Percentiles rank a stretch among this genome's conserved stretches.
These are phyloP conservation scores for Wakefieldia striispora DNA, from an alignment of 768 basidiomycete species.

Conservation along the genomic window DNA sequence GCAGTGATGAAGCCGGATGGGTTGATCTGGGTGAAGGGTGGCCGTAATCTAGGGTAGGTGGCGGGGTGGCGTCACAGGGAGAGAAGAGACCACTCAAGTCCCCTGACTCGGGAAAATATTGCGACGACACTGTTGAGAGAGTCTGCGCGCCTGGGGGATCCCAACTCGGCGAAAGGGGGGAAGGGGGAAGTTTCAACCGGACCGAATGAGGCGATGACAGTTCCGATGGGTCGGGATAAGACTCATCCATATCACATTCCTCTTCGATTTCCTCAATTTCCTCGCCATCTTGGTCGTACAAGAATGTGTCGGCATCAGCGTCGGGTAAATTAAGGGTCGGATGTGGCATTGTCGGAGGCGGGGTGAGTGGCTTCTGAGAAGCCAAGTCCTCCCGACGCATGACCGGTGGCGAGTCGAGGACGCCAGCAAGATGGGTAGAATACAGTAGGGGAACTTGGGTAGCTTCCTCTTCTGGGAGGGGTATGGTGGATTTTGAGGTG, in stretches of 20 bases:
- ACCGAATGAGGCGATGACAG: slow-evolving; percentile 15
- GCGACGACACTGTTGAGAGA: slow-evolving; percentile 12
- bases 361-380: slow-evolving; percentile 37
- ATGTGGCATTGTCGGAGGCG: slow-evolving; percentile 42
- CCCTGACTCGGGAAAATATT: slow-evolving; percentile 19
- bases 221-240: slow-evolving; percentile 6
- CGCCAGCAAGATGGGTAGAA: slow-evolving; percentile 28
- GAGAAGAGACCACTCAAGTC: slow-evolving; percentile 19
- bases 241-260: slow-evolving; percentile 22
- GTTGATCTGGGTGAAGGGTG: slow-evolving; percentile 16
- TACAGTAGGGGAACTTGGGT: slow-evolving; percentile 18
- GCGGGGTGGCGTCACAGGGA: slow-evolving; percentile 7
- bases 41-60: slow-evolving; percentile 13
- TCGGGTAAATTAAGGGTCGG: slow-evolving; percentile 37
- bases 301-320: slow-evolving; percentile 23
- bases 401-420: slow-evolving; percentile 36
- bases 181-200: slow-evolving; percentile 23
- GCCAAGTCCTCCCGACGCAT: slow-evolving; percentile 31
- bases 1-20: slow-evolving; percentile 19
- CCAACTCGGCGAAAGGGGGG: slow-evolving; percentile 38
- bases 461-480: slow-evolving; percentile 28
- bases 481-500: slow-evolving; percentile 22
- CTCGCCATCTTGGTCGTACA: slow-evolving; percentile 13
- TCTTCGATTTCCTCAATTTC: slow-evolving; percentile 17
- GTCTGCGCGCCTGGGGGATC: slow-evolving; percentile 12